Evolutionary conservation across 345 rosid genomes (phyloP).

Genomic region (Anacardium occidentale): DNA sequence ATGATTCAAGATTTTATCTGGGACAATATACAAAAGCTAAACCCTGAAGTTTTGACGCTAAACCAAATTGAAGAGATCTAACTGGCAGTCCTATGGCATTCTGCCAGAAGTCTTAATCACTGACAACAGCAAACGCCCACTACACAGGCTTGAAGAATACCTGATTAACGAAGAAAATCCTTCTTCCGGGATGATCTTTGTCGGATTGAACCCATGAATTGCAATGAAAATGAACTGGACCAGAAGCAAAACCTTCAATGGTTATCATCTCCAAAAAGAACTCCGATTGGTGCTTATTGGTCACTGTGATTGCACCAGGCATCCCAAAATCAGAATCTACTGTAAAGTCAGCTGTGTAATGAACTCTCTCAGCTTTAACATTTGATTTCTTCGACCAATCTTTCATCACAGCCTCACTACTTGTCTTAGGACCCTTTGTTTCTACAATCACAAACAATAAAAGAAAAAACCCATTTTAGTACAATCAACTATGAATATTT

Average conservation of each 20-base stretch:
- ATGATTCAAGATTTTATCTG: slow-evolving; percentile 23
- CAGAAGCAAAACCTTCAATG: slow-evolving; percentile 79
- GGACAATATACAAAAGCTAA: slow-evolving; percentile 12
- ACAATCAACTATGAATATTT: too few relatives aligned
- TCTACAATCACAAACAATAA: slow-evolving; percentile 36
- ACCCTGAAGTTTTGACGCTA: slow-evolving; percentile 20
- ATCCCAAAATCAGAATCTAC: slow-evolving; percentile 71
- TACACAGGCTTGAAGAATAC: slow-evolving; percentile 28
- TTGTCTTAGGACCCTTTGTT: slow-evolving; percentile 71
- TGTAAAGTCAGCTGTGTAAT: slow-evolving; percentile 76
- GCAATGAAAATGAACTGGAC: slow-evolving; percentile 89
- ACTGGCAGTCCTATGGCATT: slow-evolving; percentile 7
- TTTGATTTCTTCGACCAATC: slow-evolving; percentile 89
- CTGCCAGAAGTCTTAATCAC: too few relatives aligned
- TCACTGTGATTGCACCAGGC: slow-evolving; percentile 86
- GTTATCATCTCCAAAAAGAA: slow-evolving; percentile 84
- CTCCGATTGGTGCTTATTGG: slow-evolving; percentile 86
- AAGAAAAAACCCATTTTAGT: neutral
- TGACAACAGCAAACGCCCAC: too few relatives aligned
- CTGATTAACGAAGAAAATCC: slow-evolving; percentile 86
- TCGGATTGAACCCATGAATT: slow-evolving; percentile 91
- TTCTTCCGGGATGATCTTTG: slow-evolving; percentile 58
- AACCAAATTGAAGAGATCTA: neutral
- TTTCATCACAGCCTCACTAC: slow-evolving; percentile 61
- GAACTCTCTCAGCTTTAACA: slow-evolving; percentile 76